A percentile compares a stretch with the other conserved stretches of the same genome.
Evolutionary conservation across 2,329 filamentous ascomycete species (phyloP).

Genomic region (Aureobasidium vineae): DNA sequence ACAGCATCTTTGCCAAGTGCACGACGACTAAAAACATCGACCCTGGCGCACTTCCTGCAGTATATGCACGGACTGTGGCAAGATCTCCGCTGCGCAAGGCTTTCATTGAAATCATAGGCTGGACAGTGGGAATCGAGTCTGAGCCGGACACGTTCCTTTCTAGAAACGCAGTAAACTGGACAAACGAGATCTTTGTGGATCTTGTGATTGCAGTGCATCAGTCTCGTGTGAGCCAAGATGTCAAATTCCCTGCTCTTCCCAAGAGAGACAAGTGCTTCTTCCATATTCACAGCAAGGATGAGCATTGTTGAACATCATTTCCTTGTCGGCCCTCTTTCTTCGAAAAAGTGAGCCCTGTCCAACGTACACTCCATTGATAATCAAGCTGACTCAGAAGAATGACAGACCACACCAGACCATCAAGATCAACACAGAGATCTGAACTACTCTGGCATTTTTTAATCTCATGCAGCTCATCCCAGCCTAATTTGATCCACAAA

Average conservation of each 20-base stretch:
- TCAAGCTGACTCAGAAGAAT: neutral
- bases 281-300: neutral
- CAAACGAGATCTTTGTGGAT: neutral
- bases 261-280: conserved; percentile 6
- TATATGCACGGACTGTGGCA: neutral
- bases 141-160: no score
- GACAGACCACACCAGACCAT: no score
- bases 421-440: no score
- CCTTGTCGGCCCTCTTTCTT: no score
- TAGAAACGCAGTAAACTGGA: no score
- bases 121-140: no score
- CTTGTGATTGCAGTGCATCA: neutral
- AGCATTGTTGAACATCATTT: neutral
- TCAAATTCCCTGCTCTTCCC: neutral
- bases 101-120: neutral
- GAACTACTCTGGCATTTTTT: no score
- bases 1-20: neutral
- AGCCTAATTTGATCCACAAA: neutral
- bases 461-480: neutral
- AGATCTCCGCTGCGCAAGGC: neutral
- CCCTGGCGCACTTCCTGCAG: accelerated
- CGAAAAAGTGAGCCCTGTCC: neutral
- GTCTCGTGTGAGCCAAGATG: accelerated
- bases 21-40: neutral
- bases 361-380: neutral